phyloP scores from a whole-genome alignment of 495 filamentous ascomycete genomes.

The Penicillium mononematosum region DNA sequence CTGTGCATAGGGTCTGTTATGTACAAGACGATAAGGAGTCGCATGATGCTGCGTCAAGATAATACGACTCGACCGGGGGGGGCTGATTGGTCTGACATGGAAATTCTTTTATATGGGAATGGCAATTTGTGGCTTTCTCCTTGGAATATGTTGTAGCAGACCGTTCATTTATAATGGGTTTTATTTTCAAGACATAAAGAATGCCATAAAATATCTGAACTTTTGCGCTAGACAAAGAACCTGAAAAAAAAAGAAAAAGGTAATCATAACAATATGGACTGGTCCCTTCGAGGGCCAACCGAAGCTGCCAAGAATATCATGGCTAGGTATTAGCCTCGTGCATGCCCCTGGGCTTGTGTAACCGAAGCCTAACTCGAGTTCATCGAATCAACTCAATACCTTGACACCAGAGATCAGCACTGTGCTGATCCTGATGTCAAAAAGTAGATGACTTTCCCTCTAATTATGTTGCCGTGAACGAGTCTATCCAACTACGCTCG shows the following conservation, averaged over 20 bases:
- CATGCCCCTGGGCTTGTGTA: conserved; percentile 8
- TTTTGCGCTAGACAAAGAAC: conserved; percentile 22
- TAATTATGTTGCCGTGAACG: conserved; percentile 34
- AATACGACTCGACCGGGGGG: neutral
- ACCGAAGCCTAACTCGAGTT: conserved; percentile 13
- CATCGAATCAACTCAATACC: conserved; percentile 10
- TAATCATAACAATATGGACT: conserved; percentile 32
- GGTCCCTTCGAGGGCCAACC: conserved; percentile 29
- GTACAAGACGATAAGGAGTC: conserved; percentile 8
- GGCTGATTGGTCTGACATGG: neutral
- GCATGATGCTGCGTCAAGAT: conserved; percentile 6
- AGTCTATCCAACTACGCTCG: conserved; percentile 33
- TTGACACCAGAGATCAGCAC: conserved; percentile 20
- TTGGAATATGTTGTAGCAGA: neutral
- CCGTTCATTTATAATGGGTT: neutral
- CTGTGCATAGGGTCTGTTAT: neutral
- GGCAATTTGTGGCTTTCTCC: conserved; percentile 1
- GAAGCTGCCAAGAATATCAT: conserved; percentile 25
- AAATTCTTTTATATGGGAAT: neutral
- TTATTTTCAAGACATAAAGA: conserved; percentile 13
- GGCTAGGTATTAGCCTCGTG: conserved; percentile 9
- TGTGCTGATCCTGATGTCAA: conserved; percentile 16
- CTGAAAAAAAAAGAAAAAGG: conserved; percentile 14
- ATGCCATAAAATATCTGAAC: conserved; percentile 26
- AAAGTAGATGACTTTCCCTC: conserved; percentile 28